Percentiles rank a stretch among this genome's conserved stretches.
phyloP scores from a whole-genome alignment of 2,329 filamentous ascomycete genomes.

The Penicillium palitans region DNA sequence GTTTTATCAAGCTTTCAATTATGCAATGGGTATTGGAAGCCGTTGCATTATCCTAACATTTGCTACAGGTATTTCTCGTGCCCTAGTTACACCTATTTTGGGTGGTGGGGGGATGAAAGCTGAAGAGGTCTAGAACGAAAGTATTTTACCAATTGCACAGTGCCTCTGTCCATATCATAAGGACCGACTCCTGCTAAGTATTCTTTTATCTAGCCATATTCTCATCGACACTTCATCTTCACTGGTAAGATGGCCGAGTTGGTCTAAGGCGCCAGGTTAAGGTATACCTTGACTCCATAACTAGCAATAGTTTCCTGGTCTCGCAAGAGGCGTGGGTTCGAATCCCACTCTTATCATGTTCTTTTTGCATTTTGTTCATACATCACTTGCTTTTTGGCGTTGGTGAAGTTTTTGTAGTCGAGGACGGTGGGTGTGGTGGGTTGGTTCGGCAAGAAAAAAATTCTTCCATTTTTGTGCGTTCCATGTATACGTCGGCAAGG shows the following conservation, averaged over 20 bases:
- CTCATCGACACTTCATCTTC: not conserved
- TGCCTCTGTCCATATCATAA: no score
- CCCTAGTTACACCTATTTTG: no score
- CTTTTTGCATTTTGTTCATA: not conserved
- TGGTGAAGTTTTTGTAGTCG: not conserved
- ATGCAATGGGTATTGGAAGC: no score
- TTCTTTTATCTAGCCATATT: not conserved
- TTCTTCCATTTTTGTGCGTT: not conserved
- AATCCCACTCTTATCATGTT: slow-evolving; percentile 14
- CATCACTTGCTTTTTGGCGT: not conserved
- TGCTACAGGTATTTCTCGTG: no score
- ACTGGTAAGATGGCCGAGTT: slow-evolving; percentile 36
- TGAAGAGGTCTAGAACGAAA: no score
- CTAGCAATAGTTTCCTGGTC: slow-evolving; percentile 15
- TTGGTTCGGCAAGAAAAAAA: not conserved
- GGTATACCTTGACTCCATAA: slow-evolving; percentile 27
- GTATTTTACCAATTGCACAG: no score
- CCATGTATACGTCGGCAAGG: not conserved
- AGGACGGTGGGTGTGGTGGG: not conserved
- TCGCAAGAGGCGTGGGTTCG: slow-evolving; percentile 14
- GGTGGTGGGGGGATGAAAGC: no score
- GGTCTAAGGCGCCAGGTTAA: slow-evolving; percentile 37
- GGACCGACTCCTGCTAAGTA: no score
- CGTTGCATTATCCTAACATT: no score
- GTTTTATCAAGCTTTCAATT: no score